A percentile compares a stretch with the other conserved stretches of the same genome.
These are phyloP conservation scores for Cantharellus cinnabarinus DNA, from an alignment of 768 basidiomycete genomes.

Conservation along the genomic window DNA sequence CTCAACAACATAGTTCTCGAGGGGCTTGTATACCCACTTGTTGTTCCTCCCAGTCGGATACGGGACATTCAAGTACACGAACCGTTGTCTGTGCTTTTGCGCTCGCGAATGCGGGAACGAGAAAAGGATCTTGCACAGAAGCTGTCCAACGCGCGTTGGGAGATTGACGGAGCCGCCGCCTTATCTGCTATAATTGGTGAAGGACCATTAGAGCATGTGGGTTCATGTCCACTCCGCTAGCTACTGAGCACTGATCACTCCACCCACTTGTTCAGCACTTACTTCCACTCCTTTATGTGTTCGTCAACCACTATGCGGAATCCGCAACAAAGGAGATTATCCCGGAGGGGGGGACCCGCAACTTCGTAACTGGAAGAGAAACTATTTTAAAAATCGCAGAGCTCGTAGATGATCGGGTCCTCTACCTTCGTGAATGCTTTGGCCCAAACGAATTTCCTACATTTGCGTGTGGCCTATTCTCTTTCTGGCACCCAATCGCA, in stretches of 20 bases:
- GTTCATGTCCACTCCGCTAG: neutral
- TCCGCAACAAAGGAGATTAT: neutral
- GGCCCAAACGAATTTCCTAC: neutral
- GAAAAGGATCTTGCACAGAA: neutral
- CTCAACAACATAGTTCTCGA: neutral
- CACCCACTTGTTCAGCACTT: neutral
- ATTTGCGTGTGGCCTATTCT: neutral
- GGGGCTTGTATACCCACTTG: neutral
- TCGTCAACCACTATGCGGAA: neutral
- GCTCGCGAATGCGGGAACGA: neutral
- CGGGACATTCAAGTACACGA: neutral
- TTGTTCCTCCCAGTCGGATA: neutral
- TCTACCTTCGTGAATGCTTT: neutral
- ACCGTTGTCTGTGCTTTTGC: neutral
- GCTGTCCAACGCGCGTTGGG: neutral
- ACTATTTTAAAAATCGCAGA: neutral
- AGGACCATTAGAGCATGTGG: neutral
- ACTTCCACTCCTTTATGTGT: neutral
- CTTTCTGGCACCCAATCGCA: neutral
- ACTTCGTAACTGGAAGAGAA: neutral
- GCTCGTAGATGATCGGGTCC: neutral
- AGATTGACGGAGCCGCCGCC: neutral
- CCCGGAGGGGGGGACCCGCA: neutral
- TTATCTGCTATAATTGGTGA: neutral
- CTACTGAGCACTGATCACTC: neutral